Conservation (phyloP, 108 stramenopile species). For the Seminavis robusta region DNA sequence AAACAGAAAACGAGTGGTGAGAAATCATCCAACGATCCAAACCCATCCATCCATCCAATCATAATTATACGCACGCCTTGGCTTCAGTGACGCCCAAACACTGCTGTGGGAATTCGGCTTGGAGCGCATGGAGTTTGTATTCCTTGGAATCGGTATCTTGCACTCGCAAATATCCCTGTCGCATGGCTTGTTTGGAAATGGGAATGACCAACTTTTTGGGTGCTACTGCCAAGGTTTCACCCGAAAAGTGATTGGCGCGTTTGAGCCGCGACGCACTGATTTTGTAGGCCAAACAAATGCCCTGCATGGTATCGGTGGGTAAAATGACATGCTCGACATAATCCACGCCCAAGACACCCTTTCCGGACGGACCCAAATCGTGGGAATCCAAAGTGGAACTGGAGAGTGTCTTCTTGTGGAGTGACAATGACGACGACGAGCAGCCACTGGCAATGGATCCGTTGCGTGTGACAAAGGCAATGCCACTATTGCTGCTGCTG, state of each 20-base stretch:
- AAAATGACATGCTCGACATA: slow-evolving; percentile 79
- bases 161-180: slow-evolving; percentile 57
- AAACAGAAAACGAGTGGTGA: background rate
- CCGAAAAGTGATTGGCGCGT: slow-evolving; percentile 78
- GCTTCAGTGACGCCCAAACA: slow-evolving; percentile 63
- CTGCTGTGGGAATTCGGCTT: slow-evolving; percentile 63
- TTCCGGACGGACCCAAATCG: slow-evolving; percentile 48
- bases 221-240: slow-evolving; percentile 62
- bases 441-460: too few relatives aligned
- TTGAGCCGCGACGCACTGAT: slow-evolving; percentile 55
- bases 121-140: slow-evolving; percentile 73
- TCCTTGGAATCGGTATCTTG: slow-evolving; percentile 80
- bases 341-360: slow-evolving; percentile 50
- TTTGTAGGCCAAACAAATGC: slow-evolving; percentile 83
- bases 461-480: too few relatives aligned
- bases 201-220: slow-evolving; percentile 83
- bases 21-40: background rate
- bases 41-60: background rate
- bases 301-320: slow-evolving; percentile 86
- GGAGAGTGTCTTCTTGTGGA: slow-evolving; percentile 37
- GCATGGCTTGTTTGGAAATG: slow-evolving; percentile 39
- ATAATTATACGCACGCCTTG: slow-evolving; percentile 47
- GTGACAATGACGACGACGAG: too few relatives aligned
- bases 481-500: too few relatives aligned
- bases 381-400: slow-evolving; percentile 40